Conservation (phyloP, 2,329 filamentous ascomycete species). For the Thielaviopsis cerberus region DNA sequence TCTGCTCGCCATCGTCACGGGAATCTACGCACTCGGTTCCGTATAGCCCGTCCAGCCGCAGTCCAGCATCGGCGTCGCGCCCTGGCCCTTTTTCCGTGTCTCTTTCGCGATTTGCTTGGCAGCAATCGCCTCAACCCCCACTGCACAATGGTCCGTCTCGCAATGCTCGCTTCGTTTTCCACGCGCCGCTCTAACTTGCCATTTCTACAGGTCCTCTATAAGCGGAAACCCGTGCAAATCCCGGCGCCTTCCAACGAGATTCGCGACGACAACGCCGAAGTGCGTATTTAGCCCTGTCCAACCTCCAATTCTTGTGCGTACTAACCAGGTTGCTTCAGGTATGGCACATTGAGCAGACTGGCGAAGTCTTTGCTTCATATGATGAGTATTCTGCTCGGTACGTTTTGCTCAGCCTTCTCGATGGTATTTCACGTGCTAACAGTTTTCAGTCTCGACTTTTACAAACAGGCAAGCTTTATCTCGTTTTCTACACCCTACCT, state of each 20-base stretch:
- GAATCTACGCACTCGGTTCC: not conserved
- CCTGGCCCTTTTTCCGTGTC: not conserved
- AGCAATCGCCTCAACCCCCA: not conserved
- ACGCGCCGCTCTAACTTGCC: not conserved
- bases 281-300: conserved; percentile 26
- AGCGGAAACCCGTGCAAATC: conserved; percentile 83
- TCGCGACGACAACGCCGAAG: conserved; percentile 68
- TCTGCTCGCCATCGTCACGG: not conserved
- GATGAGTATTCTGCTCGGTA: conserved; percentile 74
- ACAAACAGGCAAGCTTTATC: conserved; percentile 53
- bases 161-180: not conserved
- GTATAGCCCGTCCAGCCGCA: not conserved
- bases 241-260: conserved; percentile 46
- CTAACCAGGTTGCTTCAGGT: conserved; percentile 36
- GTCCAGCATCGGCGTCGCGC: not conserved
- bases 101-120: not conserved
- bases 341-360: conserved; percentile 79
- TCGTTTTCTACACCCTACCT: not conserved
- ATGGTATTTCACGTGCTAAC: not conserved
- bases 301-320: conserved; percentile 11
- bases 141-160: not conserved
- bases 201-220: conserved; percentile 62
- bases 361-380: conserved; percentile 76
- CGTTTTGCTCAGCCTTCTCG: conserved; percentile 18
- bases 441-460: conserved; percentile 68